Conservation (phyloP, 1,139 yeast species). For the Saccharomyces hybrid region DNA sequence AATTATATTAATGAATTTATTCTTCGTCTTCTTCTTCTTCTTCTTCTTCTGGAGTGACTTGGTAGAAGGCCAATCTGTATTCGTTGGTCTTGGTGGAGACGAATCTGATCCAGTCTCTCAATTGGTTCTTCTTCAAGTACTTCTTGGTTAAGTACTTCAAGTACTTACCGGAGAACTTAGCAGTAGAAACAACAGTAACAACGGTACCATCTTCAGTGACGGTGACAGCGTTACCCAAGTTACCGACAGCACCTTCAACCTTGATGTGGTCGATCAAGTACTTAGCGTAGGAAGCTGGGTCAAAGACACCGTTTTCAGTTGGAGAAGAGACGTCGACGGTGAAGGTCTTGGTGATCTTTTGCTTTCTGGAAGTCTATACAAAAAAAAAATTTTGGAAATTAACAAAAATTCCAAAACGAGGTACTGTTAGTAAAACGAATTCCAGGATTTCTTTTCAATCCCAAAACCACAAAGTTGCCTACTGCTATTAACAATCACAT, state of each 20-base stretch:
- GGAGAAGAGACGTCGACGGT: slow-evolving; percentile 96
- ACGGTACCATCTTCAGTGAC: slow-evolving; percentile 75
- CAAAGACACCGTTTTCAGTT: slow-evolving; percentile 95
- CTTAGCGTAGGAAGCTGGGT: slow-evolving; percentile 96
- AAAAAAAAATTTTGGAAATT: not conserved
- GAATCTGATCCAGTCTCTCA: slow-evolving; percentile 99
- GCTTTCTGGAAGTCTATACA: slow-evolving; percentile 65
- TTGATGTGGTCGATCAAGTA: slow-evolving; percentile 98
- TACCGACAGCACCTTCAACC: slow-evolving; percentile 93
- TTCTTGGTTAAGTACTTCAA: slow-evolving; percentile 98
- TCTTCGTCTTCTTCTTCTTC: slow-evolving; percentile 68
- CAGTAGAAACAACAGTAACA: slow-evolving; percentile 81
- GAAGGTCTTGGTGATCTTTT: slow-evolving; percentile 77
- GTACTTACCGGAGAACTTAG: slow-evolving; percentile 99
- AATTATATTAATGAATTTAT: slow-evolving; percentile 20
- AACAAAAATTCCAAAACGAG: slow-evolving; percentile 1
- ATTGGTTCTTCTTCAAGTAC: slow-evolving; percentile 99
- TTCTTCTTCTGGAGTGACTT: slow-evolving; percentile 95
- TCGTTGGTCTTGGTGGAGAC: slow-evolving; percentile 93
- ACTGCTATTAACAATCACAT: slow-evolving; percentile 36
- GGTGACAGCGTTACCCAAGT: slow-evolving; percentile 92
- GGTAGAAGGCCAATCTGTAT: slow-evolving; percentile 98
- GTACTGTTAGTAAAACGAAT: not conserved
- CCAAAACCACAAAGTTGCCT: slow-evolving; percentile 20
- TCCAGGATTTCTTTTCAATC: slow-evolving; percentile 6